Percentiles rank a stretch among this genome's conserved stretches.
phyloP scores from a whole-genome alignment of 2,329 filamentous ascomycete genomes.

The Ramularia endophylla region DNA sequence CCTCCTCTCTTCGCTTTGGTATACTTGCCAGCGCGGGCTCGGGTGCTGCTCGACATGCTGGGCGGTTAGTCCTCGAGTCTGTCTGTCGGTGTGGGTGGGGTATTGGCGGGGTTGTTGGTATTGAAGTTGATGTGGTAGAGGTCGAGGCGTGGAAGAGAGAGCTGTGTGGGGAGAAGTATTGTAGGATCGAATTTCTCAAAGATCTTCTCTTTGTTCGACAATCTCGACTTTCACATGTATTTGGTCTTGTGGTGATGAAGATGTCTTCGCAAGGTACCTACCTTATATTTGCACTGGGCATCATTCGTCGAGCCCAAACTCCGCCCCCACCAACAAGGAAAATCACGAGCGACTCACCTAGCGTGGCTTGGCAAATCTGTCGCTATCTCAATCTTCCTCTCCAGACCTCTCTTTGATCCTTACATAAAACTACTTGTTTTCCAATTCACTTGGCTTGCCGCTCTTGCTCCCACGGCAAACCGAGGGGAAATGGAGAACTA shows the following conservation, averaged over 20 bases:
- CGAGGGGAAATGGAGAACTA: constrained; percentile 67
- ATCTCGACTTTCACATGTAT: too few relatives aligned
- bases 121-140: constrained; percentile 4
- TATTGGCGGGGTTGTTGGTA: neutral
- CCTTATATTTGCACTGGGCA: too few relatives aligned
- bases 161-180: neutral
- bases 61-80: constrained; percentile 3
- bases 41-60: constrained; percentile 48
- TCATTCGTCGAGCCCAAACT: constrained; percentile 2
- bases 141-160: neutral
- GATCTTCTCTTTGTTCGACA: constrained; percentile 1
- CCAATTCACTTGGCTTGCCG: constrained; percentile 64
- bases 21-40: constrained; percentile 88
- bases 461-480: constrained; percentile 50
- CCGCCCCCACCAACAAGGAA: constrained; percentile 7
- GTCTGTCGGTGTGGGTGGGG: constrained; percentile 17
- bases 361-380: constrained; percentile 45
- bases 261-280: too few relatives aligned
- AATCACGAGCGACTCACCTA: too few relatives aligned
- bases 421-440: constrained; percentile 39
- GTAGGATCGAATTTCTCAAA: neutral
- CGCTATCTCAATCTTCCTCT: constrained; percentile 19
- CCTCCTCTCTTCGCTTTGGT: constrained; percentile 90
- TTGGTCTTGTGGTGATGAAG: too few relatives aligned
- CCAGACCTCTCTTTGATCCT: constrained; percentile 24